phyloP scores from a whole-genome alignment of 2,329 filamentous ascomycete species.

The Lasiodiplodia hormozganensis region DNA sequence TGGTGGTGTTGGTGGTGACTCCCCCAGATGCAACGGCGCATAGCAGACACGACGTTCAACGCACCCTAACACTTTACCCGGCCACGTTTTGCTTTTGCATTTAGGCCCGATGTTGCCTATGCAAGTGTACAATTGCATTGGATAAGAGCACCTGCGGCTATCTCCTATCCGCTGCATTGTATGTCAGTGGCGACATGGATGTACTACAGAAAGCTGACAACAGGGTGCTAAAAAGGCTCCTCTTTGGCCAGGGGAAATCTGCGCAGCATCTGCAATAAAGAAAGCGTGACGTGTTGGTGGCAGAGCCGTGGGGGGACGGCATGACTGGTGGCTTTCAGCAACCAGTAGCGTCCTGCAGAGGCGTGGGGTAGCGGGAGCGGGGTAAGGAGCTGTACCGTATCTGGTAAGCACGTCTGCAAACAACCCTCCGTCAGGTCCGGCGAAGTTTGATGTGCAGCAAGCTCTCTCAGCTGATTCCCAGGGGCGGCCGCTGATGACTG shows the following conservation, averaged over 20 bases:
- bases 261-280: slow-evolving; percentile 10
- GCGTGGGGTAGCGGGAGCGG: slow-evolving; percentile 22
- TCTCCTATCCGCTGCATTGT: background rate
- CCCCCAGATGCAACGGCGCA: background rate
- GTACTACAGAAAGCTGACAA: background rate
- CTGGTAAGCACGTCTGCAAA: slow-evolving; percentile 14
- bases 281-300: slow-evolving; percentile 17
- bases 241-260: background rate
- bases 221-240: background rate
- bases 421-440: slow-evolving; percentile 1
- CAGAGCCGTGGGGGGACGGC: slow-evolving; percentile 13
- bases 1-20: background rate
- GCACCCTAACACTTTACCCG: background rate
- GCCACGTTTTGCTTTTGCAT: background rate
- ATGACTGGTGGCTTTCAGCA: slow-evolving; percentile 12
- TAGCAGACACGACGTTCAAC: background rate
- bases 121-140: background rate
- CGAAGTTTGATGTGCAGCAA: slow-evolving; percentile 17
- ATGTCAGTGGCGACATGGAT: slow-evolving; percentile 1
- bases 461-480: slow-evolving; percentile 38
- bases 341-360: slow-evolving; percentile 9
- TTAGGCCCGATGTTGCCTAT: background rate
- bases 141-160: background rate
- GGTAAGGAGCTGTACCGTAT: background rate
- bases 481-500: slow-evolving; percentile 11